Conservation (phyloP, 805 yeast species). For the Saccharomycopsis sp. region DNA sequence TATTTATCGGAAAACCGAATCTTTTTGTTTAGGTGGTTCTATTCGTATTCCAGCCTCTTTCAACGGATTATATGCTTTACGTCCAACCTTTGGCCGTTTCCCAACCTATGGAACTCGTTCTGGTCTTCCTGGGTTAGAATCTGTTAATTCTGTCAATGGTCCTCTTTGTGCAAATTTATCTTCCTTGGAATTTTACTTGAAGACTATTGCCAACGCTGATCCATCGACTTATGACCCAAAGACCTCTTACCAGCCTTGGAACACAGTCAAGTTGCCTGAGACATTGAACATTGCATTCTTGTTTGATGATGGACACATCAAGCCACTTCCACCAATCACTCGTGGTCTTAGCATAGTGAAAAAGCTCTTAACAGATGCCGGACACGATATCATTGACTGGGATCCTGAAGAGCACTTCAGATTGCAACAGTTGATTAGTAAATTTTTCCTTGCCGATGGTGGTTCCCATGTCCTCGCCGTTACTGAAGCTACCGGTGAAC, state of each 20-base stretch:
- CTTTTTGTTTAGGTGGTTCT: slow-evolving; percentile 44
- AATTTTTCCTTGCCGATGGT: slow-evolving; percentile 33
- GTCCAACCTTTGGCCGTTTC: slow-evolving; percentile 55
- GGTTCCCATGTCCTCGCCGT: slow-evolving; percentile 29
- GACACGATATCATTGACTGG: slow-evolving; percentile 40
- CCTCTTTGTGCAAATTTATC: slow-evolving; percentile 29
- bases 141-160: slow-evolving; percentile 32
- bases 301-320: slow-evolving; percentile 38
- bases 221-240: slow-evolving; percentile 48
- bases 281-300: slow-evolving; percentile 43
- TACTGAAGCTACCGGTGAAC: slow-evolving; percentile 30
- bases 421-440: slow-evolving; percentile 25
- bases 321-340: slow-evolving; percentile 51
- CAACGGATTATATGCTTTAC: slow-evolving; percentile 51
- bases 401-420: slow-evolving; percentile 29
- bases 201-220: slow-evolving; percentile 33
- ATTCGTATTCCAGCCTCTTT: slow-evolving; percentile 65
- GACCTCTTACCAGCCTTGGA: slow-evolving; percentile 46
- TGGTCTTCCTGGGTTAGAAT: slow-evolving; percentile 30
- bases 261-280: slow-evolving; percentile 24
- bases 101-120: slow-evolving; percentile 27
- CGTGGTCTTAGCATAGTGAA: slow-evolving; percentile 36
- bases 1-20: neutral
- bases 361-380: slow-evolving; percentile 29
- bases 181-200: slow-evolving; percentile 30